Conservation (phyloP, 2,329 filamentous ascomycete species). For the Trichoderma citrinoviride region DNA sequence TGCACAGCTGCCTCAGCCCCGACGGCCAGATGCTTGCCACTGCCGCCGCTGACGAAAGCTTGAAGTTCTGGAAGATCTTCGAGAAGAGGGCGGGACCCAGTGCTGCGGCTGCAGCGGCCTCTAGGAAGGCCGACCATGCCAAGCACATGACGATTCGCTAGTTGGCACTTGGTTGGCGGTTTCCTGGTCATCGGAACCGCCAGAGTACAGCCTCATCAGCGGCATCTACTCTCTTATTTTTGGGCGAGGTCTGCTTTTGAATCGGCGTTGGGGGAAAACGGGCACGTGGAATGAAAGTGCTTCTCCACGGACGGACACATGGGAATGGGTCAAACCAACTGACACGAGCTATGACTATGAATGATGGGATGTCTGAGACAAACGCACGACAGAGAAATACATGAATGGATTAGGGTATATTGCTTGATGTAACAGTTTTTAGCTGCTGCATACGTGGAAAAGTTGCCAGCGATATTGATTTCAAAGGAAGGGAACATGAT, state of each 20-base stretch:
- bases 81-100: slow-evolving; percentile 90
- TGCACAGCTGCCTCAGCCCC: slow-evolving; percentile 95
- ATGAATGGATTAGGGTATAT: not conserved
- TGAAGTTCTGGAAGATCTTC: slow-evolving; percentile 99
- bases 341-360: slow-evolving; percentile 29
- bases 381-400: not conserved
- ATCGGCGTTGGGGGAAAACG: slow-evolving; percentile 53
- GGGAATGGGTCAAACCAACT: slow-evolving; percentile 34
- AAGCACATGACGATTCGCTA: slow-evolving; percentile 96
- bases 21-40: slow-evolving; percentile 98
- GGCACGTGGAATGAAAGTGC: slow-evolving; percentile 51
- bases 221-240: slow-evolving; percentile 37
- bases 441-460: slow-evolving; percentile 1
- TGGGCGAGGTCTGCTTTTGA: slow-evolving; percentile 42
- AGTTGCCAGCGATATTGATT: slow-evolving; percentile 9
- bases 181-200: slow-evolving; percentile 26
- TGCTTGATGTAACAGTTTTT: slow-evolving; percentile 16
- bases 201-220: slow-evolving; percentile 45
- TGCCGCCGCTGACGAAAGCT: slow-evolving; percentile 89
- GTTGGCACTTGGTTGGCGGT: slow-evolving; percentile 30
- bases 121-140: slow-evolving; percentile 77
- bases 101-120: slow-evolving; percentile 63
- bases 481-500: not conserved
- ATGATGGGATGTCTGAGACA: slow-evolving; percentile 24
- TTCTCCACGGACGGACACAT: slow-evolving; percentile 42